Evolutionary conservation across 2,329 filamentous ascomycete species (phyloP), one percentile per base, ranked within the genome.

Genomic region (Fragosphaeria purpurea): DNA sequence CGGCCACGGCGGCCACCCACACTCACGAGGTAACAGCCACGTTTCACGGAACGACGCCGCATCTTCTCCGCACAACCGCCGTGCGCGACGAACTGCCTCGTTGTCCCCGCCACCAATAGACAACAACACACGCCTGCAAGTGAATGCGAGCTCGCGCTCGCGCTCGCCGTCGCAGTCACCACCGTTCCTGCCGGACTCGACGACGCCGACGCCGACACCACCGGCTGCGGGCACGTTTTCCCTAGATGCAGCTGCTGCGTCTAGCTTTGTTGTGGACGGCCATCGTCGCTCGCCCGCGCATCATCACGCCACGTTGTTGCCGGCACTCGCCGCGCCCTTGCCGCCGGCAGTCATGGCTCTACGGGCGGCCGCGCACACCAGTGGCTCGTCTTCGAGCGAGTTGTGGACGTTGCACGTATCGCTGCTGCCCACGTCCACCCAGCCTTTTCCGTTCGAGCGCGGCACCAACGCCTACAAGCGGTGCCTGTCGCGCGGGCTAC

Each of bases 371-470:
- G 46, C 32, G 7, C 48, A 41, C 40, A 48, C 34, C 10, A 37
- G 51, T 42, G 53, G 61, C 32, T 53, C 62, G 55, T 54, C 56
- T 5, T 42, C 61, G 65, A 67, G 64, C 49, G 63, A 58, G 31
- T 53, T 69, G 5, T 82, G 78, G 78, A 80, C 77, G 1, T 74
- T 81, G 33, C 77, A 81, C 57, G 68, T 82, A 38, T 81, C 78
- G 3, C 69, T 82, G 10, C 67, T 82, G 39, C 78, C 78, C 4
- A 73, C 71, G 44, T 68, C 67, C 10, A 70, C 70, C 37, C 72
- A 76, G 50, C 73, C 76, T 5, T 79, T 80, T 55, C 78, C 78
- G 0, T 82, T 81, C 59, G 78, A 81, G 62, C 77, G 78, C 59
- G 76, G 80, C 56, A 80, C 77, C 11, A 74, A 70, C 41, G 77